Evolutionary conservation across 1,139 yeast genomes (phyloP).

Genomic region (Geotrichum aggregatum): DNA sequence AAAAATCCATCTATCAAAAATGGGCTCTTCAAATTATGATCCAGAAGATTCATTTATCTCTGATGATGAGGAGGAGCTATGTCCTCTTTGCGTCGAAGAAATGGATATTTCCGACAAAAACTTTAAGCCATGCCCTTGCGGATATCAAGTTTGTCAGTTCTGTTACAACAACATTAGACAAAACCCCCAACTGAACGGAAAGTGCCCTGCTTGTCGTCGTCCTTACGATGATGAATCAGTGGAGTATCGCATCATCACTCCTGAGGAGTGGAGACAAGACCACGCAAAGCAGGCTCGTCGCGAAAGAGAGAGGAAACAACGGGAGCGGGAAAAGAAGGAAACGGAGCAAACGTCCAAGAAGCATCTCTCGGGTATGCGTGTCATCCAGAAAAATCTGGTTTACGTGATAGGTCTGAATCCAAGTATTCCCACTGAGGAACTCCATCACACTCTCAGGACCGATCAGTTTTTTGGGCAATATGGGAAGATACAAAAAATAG

Average conservation of each 20-base stretch:
- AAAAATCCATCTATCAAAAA: not conserved
- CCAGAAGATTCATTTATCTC: slow-evolving; percentile 54
- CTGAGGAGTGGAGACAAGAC: slow-evolving; percentile 55
- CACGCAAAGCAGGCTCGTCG: slow-evolving; percentile 24
- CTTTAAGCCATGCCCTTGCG: slow-evolving; percentile 98
- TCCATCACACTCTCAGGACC: slow-evolving; percentile 76
- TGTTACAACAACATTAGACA: slow-evolving; percentile 95
- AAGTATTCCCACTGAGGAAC: slow-evolving; percentile 81
- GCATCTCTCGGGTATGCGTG: slow-evolving; percentile 94
- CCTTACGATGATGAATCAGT: slow-evolving; percentile 90
- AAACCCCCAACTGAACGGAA: slow-evolving; percentile 72
- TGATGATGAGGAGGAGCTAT: slow-evolving; percentile 76
- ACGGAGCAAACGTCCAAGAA: slow-evolving; percentile 70
- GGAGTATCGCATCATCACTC: slow-evolving; percentile 74
- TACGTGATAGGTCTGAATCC: slow-evolving; percentile 96
- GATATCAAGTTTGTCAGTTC: slow-evolving; percentile 96
- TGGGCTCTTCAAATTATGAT: slow-evolving; percentile 26
- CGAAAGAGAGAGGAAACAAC: slow-evolving; percentile 64
- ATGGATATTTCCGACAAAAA: slow-evolving; percentile 91
- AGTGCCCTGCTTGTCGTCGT: slow-evolving; percentile 97
- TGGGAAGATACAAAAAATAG: slow-evolving; percentile 92
- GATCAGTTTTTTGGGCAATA: slow-evolving; percentile 97
- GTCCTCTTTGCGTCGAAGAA: slow-evolving; percentile 87
- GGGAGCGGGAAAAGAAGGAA: slow-evolving; percentile 89
- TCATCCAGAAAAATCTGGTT: slow-evolving; percentile 93